Conservation (phyloP, 2,329 filamentous ascomycete genomes). For the Nemania diffusa region DNA sequence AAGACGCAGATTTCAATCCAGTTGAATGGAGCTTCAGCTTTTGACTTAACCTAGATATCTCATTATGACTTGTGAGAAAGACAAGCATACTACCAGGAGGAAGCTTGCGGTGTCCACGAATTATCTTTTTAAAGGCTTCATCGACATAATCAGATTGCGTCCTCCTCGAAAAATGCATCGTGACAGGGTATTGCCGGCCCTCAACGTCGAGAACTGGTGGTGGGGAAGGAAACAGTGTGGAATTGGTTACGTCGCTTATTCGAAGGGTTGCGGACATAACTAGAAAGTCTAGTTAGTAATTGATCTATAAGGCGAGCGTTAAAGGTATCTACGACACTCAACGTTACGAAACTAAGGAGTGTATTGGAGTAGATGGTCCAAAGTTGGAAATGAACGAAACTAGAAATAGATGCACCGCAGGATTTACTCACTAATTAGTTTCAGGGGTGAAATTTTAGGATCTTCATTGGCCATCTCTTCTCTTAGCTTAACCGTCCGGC, state of each 20-base stretch:
- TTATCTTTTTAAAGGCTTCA: slow-evolving; percentile 88
- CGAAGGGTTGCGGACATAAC: slow-evolving; percentile 96
- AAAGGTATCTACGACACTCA: too few relatives aligned
- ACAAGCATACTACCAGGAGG: slow-evolving; percentile 92
- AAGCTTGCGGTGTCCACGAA: slow-evolving; percentile 86
- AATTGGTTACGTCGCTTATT: slow-evolving; percentile 91
- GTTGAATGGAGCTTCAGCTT: slow-evolving; percentile 75
- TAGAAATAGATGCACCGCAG: neutral
- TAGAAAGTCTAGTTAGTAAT: slow-evolving; percentile 17
- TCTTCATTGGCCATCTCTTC: slow-evolving; percentile 79
- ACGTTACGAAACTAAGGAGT: too few relatives aligned
- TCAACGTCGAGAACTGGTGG: slow-evolving; percentile 91
- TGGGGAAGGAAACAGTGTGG: slow-evolving; percentile 77
- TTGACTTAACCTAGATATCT: slow-evolving; percentile 87
- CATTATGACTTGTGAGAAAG: slow-evolving; percentile 92
- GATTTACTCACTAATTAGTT: slow-evolving; percentile 72
- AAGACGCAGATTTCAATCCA: slow-evolving; percentile 64
- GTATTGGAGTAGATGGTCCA: neutral
- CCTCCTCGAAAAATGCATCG: slow-evolving; percentile 84
- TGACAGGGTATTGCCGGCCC: slow-evolving; percentile 90
- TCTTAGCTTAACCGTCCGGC: slow-evolving; percentile 86
- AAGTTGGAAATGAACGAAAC: neutral
- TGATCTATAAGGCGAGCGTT: neutral
- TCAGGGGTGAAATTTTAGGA: slow-evolving; percentile 77
- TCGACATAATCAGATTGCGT: slow-evolving; percentile 91